phyloP scores from a whole-genome alignment of 768 basidiomycete genomes.

The Termitomyces bulborhizus region DNA sequence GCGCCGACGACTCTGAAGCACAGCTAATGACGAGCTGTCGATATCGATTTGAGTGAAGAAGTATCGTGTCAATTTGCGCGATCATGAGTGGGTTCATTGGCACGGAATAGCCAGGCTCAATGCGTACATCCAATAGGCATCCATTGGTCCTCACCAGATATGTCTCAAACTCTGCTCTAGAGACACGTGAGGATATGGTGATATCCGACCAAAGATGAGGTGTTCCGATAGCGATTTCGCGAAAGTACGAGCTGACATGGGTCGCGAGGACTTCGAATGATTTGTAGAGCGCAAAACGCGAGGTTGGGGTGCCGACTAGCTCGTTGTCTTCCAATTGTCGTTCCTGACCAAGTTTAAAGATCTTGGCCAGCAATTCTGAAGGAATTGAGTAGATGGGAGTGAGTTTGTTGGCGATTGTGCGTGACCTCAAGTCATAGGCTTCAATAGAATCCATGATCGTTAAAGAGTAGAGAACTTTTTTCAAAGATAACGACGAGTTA shows the following conservation, averaged over 20 bases:
- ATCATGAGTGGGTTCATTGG: conserved; percentile 10
- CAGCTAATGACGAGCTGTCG: conserved; percentile 26
- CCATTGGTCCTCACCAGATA: conserved; percentile 29
- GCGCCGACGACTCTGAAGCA: conserved; percentile 16
- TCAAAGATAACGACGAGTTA: background rate
- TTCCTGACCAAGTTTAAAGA: conserved; percentile 25
- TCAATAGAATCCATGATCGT: background rate
- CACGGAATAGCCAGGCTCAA: conserved; percentile 16
- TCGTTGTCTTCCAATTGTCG: conserved; percentile 9
- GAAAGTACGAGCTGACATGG: conserved; percentile 33
- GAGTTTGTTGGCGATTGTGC: conserved; percentile 2
- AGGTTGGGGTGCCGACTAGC: background rate
- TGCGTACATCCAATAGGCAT: conserved; percentile 25
- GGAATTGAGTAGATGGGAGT: conserved; percentile 20
- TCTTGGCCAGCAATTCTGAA: conserved; percentile 24
- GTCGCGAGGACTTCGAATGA: conserved; percentile 33
- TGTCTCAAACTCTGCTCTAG: conserved; percentile 16
- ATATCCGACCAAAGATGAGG: conserved; percentile 36
- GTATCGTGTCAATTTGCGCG: conserved; percentile 23
- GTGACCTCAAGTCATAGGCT: background rate
- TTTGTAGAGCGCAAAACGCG: background rate
- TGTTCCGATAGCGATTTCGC: conserved; percentile 30
- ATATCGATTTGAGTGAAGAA: conserved; percentile 29
- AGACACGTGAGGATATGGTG: conserved; percentile 17
- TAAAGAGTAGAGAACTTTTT: background rate